Evolutionary conservation across 805 yeast species (phyloP), one percentile per base, ranked within the genome.

Genomic region (Priceomyces melissophilus): DNA sequence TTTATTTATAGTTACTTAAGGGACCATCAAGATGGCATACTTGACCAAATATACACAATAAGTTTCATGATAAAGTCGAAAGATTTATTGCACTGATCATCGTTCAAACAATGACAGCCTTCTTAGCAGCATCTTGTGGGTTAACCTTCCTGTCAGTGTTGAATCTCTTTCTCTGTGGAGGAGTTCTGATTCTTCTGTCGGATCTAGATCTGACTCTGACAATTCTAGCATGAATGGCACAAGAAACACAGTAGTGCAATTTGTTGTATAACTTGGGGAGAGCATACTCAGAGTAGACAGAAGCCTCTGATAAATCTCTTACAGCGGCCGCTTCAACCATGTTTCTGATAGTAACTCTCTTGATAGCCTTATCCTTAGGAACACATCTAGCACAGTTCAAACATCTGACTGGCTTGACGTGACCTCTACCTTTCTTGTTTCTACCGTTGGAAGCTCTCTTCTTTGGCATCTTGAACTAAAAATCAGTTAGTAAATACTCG

Each of bases 391-490:
- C 86, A 79, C 99, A 93, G 96, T 93, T 93, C 71, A 89, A 86
- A 83, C 99, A 93, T 86, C 99, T 90, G 69, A 91, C 97, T 73
- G 96, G 95, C 78, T 87, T 87, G 77, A 87, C 96, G 96, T 93
- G 98, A 74, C 99, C 99, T 88, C 99, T 93, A 75, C 98, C 98
- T 82, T 89, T 90, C 95, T 93, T 93, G 95, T 93, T 93, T 84
- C 99, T 91, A 84, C 99, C 99, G 97, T 90, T 89, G 93, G 97
- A 89, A 77, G 98, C 89, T 90, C 99, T 91, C 98, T 93, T 93
- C 88, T 93, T 93, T 78, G 99, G 98, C 99, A 93, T 93, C 57
- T 75, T 82, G 75, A 41, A 50, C 60, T 60, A 49, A 28, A 42
- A 15, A 32, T n/a, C n/a, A 20, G 25, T 20, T 20, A 20, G 25